A percentile compares a stretch with the other conserved stretches of the same genome.
These are phyloP conservation scores for Paracoccidioides brasiliensis DNA, from an alignment of 2,329 filamentous ascomycete genomes.

Conservation along the genomic window DNA sequence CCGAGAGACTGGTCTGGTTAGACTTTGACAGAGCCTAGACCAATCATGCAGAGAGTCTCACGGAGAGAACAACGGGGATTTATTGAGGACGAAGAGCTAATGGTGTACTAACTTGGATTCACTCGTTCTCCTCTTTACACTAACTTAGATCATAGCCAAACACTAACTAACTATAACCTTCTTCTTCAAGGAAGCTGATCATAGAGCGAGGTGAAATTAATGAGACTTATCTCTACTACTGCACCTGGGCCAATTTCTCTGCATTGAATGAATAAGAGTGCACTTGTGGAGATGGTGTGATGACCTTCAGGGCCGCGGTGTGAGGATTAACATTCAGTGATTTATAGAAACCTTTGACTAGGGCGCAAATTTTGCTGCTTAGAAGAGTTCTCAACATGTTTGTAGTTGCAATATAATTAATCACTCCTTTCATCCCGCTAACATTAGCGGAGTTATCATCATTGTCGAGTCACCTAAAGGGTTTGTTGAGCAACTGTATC, in stretches of 20 bases:
- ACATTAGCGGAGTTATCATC: no score
- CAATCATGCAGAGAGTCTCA: slow-evolving; percentile 2
- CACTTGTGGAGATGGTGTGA: not conserved
- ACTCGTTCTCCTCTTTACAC: not conserved
- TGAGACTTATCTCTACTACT: not conserved
- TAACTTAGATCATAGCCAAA: not conserved
- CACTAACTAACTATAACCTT: not conserved
- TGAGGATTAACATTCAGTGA: not conserved
- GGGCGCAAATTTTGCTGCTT: no score
- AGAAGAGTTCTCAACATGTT: no score
- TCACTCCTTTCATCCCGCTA: no score
- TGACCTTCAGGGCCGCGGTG: not conserved
- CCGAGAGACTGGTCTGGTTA: slow-evolving; percentile 11
- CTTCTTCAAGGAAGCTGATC: not conserved
- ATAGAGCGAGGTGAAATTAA: not conserved
- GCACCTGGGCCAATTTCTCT: not conserved
- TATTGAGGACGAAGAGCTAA: slow-evolving; percentile 1
- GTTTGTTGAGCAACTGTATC: no score
- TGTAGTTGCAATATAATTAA: no score
- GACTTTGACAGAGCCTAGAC: slow-evolving; percentile 5
- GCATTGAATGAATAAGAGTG: not conserved
- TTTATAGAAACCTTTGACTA: not conserved
- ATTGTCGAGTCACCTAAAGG: no score
- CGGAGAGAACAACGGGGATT: slow-evolving; percentile 1
- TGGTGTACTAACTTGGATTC: not conserved